Conservation (phyloP, 805 yeast genomes). For the Cyberlindnera samutprakarnensis region DNA sequence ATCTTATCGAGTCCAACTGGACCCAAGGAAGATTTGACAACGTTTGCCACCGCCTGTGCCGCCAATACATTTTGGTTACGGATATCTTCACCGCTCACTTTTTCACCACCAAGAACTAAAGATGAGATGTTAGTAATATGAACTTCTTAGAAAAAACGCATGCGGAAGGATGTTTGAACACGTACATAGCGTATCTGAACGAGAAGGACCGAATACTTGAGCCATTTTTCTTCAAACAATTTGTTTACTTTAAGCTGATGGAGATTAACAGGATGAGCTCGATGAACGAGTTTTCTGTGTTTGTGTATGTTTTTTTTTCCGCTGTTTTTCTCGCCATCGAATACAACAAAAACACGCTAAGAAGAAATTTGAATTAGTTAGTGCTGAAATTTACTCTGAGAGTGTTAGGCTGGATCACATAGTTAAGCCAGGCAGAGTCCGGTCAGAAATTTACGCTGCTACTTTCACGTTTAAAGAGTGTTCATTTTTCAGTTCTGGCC, state of each 20-base stretch:
- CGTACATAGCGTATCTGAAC: slow-evolving; percentile 81
- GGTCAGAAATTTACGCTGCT: not conserved
- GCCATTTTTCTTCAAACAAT: no score
- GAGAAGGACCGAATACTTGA: slow-evolving; percentile 67
- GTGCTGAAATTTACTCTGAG: slow-evolving; percentile 16
- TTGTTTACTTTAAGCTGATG: no score
- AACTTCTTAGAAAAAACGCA: not conserved
- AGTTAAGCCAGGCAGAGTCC: not conserved
- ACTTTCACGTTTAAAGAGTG: not conserved
- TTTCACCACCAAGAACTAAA: slow-evolving; percentile 84
- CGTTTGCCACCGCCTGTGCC: slow-evolving; percentile 97
- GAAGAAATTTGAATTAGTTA: slow-evolving; percentile 6
- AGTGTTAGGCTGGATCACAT: not conserved
- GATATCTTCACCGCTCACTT: slow-evolving; percentile 91
- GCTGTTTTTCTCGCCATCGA: no score
- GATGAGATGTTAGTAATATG: slow-evolving; percentile 7
- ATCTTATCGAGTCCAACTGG: slow-evolving; percentile 98
- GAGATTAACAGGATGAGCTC: no score
- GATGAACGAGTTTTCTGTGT: no score
- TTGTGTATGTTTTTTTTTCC: no score
- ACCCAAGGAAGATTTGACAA: slow-evolving; percentile 92
- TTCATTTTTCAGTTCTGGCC: no score
- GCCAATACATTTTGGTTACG: slow-evolving; percentile 95
- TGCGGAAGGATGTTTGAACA: slow-evolving; percentile 5
- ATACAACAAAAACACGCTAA: no score